Evolutionary conservation across 352 stramenopile species (phyloP).

Genomic region (Chloridella minuta): DNA sequence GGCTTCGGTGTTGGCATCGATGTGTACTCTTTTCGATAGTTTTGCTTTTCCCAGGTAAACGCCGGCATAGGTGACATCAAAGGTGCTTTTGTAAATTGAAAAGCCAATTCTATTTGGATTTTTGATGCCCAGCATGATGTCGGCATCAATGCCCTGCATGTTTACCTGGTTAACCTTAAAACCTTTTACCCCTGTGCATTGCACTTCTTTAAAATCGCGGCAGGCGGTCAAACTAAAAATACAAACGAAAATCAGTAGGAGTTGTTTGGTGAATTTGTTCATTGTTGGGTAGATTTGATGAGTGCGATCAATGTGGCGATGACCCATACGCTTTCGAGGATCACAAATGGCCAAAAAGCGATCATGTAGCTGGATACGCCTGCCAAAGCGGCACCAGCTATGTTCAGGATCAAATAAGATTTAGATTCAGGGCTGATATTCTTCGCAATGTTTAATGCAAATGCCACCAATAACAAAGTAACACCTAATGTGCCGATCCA

Average conservation of each 20-base stretch:
- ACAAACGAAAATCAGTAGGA: neutral
- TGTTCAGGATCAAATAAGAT: neutral
- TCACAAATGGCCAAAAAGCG: neutral
- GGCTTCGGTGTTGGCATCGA: neutral
- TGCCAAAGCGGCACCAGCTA: neutral
- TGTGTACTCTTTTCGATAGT: neutral
- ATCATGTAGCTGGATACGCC: neutral
- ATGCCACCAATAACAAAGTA: neutral
- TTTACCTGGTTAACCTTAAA: neutral
- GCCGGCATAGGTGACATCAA: neutral
- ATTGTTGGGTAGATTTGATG: too few relatives aligned
- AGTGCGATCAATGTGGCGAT: neutral
- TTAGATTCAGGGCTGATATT: neutral
- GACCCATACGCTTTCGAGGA: neutral
- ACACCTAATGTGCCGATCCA: neutral
- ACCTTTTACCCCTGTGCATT: neutral
- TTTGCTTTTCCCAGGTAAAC: neutral
- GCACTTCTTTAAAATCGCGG: neutral
- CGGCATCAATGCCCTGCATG: neutral
- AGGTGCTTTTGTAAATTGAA: neutral
- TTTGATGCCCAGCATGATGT: neutral
- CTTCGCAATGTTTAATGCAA: neutral
- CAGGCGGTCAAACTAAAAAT: neutral
- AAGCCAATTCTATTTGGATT: neutral
- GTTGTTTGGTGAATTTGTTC: too few relatives aligned